A percentile compares a stretch with the other conserved stretches of the same genome.
Evolutionary conservation across 225 moss, liverwort and hornwort species (phyloP).

Genomic region (Physcomitrium patens): DNA sequence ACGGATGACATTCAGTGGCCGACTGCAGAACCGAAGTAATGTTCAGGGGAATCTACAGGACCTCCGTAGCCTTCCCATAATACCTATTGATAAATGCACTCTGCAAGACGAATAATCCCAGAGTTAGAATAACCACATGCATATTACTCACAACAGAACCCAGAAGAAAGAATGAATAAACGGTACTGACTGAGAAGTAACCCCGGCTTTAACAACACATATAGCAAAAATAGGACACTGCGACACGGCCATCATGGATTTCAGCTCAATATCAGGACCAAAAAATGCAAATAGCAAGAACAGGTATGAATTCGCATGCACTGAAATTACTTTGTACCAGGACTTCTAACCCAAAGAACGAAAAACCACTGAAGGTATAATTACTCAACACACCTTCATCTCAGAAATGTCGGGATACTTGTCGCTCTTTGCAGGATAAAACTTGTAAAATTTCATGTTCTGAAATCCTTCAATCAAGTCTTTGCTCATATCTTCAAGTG

Average conservation of each 20-base stretch:
- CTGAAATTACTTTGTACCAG: no score
- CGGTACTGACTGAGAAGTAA: no score
- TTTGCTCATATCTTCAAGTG: constrained; percentile 61
- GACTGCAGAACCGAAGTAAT: neutral
- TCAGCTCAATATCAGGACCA: no score
- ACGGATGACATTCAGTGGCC: neutral
- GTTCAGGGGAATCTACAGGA: constrained; percentile 10
- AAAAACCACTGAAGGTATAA: no score
- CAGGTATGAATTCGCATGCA: no score
- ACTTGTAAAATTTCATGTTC: constrained; percentile 64
- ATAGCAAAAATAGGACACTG: no score
- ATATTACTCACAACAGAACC: no score
- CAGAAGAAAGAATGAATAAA: no score
- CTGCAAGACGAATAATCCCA: constrained; percentile 3
- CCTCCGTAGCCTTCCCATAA: constrained; percentile 33
- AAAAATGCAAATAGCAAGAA: no score
- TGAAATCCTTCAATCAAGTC: constrained; percentile 55
- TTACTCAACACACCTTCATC: constrained; percentile 7
- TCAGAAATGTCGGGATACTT: constrained; percentile 67
- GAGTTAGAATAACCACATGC: neutral
- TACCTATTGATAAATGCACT: constrained; percentile 40
- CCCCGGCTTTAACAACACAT: no score
- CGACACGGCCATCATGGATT: no score
- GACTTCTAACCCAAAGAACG: no score
- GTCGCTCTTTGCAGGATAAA: constrained; percentile 59